Evolutionary conservation across 139 green algal species (phyloP), one percentile per base, ranked within the genome.

Genomic region (Volvox reticuliferus): DNA sequence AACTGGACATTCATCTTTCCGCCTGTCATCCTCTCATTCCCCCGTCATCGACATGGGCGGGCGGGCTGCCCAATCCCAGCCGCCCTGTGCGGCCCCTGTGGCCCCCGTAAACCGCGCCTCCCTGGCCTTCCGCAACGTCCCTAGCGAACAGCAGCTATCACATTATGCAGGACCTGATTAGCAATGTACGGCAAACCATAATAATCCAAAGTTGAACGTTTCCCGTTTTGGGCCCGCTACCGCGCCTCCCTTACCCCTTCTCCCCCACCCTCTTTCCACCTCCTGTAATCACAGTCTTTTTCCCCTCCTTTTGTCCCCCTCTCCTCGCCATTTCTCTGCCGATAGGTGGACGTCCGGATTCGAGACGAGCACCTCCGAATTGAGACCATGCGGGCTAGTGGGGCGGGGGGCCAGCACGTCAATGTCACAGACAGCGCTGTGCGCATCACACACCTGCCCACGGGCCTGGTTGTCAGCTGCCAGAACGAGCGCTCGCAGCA

Each of bases 401-500:
- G 95, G 28, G 92, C 94, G 3, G 95, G 95, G 12, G 95, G 95
- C 17, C 95, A 97, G 86, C 95, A 97, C 87, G 95, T 97, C 85
- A 97, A 97, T 92, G 96, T 93, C 61, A 97, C 95, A 1, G 95
- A 96, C 91, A 93, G 80, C 33, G 95, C 95, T 0, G 94, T 97
- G 50, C 92, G 95, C 19, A 82, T 97, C n/a, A 96, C 93, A 0
- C 95, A 97, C 93, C 28, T 97, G 79, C 94, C 94, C 18, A 95
- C 92, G 2, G 93, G 93, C 65, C 86, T 97, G 22, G 93, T 94
- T 24, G 97, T 99, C 14, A 90, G 84, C 13, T 96, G 93, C 75
- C 94, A 99, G 95, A 97, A 99, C 88, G 97, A 99, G 92, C 95
- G 98, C 35, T 97, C 93, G 17, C 98, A 99, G 95, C 61, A 83